Evolutionary conservation across 2,329 filamentous ascomycete genomes (phyloP), one percentile per base, ranked within the genome.

Genomic region (Stagonosporopsis chrysanthemi): DNA sequence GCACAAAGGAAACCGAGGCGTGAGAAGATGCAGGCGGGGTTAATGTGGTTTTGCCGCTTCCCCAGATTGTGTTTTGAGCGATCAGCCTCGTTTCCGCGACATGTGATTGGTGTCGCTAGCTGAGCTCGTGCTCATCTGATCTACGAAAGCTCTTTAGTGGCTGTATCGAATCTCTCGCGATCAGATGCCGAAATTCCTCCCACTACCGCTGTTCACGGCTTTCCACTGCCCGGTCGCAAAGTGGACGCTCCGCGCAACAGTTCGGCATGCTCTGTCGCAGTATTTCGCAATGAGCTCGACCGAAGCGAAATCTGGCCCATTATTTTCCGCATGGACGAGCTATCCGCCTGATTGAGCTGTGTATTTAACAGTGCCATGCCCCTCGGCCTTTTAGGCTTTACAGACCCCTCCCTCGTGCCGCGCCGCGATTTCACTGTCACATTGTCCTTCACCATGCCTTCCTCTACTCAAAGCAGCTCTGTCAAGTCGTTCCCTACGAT

Each of bases 401-500:
- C 59, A 60, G 62, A 69, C 67, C 64, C 66, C 56, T 62, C 52
- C 47, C 52, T 40, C 56, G 53, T 44, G 51, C 31, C 35, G 15
- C 41, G 46, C 44, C 43, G 24, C 47, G 48, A 46, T 41, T 46
- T 15, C 36, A 43, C n/a, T 48, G 43, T 43, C 40, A 48, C 42
- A 11, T 3, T 40, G 49, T 36, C 46, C 52, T 33, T 52, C 61
- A 62, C 59, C 58, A 77, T 74, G 72, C 55, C 71, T 51, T 69
- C 74, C 42, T 60, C 67, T 23, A 45, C 52, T 23, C 46, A 60
- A 4, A 60, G 64, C 33, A 59, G 60, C 61, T 61, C 69, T 48
- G 67, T 68, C 79, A 65, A 82, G 83, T 58, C 81, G 78, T 92
- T 92, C 66, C 90, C 90, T 43, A 89, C 83, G 52, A 92, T 94